These are phyloP conservation scores for Blastobotrys proliferans DNA, from an alignment of 1,139 yeast genomes.

Conservation along the genomic window DNA sequence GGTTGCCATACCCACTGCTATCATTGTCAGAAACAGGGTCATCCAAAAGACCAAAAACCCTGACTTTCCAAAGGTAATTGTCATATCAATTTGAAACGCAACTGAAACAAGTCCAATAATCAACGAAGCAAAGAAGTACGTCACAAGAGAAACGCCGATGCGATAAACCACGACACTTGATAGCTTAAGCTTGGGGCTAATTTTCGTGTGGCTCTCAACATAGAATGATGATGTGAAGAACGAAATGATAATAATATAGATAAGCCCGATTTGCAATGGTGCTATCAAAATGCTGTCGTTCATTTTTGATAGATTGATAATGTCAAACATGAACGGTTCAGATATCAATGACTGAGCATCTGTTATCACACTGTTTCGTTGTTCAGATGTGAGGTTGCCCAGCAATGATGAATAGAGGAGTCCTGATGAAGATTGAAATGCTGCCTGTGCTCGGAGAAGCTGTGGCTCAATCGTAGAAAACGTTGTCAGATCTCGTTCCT, in stretches of 20 bases:
- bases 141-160: slow-evolving; percentile 42
- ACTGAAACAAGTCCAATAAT: slow-evolving; percentile 55
- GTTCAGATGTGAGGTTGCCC: slow-evolving; percentile 12
- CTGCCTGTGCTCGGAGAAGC: slow-evolving; percentile 15
- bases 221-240: slow-evolving; percentile 58
- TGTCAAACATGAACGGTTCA: slow-evolving; percentile 14
- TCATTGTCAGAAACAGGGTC: slow-evolving; percentile 53
- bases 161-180: slow-evolving; percentile 49
- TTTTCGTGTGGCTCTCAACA: slow-evolving; percentile 47
- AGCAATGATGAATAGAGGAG: slow-evolving; percentile 16
- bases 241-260: slow-evolving; percentile 67
- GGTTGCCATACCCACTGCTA: slow-evolving; percentile 60
- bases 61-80: slow-evolving; percentile 49
- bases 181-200: slow-evolving; percentile 44
- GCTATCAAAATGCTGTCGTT: slow-evolving; percentile 16
- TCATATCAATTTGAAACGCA: slow-evolving; percentile 55
- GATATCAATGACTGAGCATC: slow-evolving; percentile 15
- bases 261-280: slow-evolving; percentile 49
- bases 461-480: slow-evolving; percentile 40
- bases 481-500: slow-evolving; percentile 48
- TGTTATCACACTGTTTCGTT: slow-evolving; percentile 7
- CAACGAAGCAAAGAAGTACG: slow-evolving; percentile 50
- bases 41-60: slow-evolving; percentile 68
- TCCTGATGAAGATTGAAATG: slow-evolving; percentile 7
- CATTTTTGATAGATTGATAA: slow-evolving; percentile 14